Evolutionary conservation across 2,329 filamentous ascomycete genomes (phyloP).

Genomic region (Pseudogymnoascus sp.): DNA sequence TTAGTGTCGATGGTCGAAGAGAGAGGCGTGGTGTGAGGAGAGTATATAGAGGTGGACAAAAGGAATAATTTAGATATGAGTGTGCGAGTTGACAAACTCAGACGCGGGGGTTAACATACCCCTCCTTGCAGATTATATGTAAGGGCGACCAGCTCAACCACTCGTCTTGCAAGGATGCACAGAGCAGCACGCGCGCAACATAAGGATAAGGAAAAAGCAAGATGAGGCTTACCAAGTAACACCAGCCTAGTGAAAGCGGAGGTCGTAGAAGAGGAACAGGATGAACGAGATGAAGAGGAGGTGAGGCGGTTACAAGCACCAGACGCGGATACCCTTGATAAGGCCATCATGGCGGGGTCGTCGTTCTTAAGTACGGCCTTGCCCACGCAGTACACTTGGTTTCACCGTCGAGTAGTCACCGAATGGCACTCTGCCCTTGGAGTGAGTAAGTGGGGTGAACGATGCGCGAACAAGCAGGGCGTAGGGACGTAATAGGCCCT

Average conservation of each 20-base stretch:
- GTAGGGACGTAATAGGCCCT: neutral
- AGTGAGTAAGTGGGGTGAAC: neutral
- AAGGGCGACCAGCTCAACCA: neutral
- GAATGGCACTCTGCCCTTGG: neutral
- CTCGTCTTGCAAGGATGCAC: neutral
- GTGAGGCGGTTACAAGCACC: slow-evolving; percentile 4
- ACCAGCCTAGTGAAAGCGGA: neutral
- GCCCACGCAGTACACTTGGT: neutral
- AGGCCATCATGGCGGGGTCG: slow-evolving; percentile 2
- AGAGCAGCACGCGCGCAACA: neutral
- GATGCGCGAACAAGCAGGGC: neutral
- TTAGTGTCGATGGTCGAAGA: neutral
- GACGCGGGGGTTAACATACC: neutral
- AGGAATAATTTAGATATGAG: neutral
- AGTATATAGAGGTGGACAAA: neutral
- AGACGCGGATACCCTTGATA: neutral
- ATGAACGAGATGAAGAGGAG: neutral
- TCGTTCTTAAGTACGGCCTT: neutral
- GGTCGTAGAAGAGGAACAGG: neutral
- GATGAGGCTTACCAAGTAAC: neutral
- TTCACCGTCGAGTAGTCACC: neutral
- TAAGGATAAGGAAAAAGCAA: slow-evolving; percentile 1
- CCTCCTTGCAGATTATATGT: neutral
- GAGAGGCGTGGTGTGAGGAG: neutral
- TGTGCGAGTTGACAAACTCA: neutral